Conservation (phyloP, 2,329 filamentous ascomycete genomes). For the Fusarium palustre region DNA sequence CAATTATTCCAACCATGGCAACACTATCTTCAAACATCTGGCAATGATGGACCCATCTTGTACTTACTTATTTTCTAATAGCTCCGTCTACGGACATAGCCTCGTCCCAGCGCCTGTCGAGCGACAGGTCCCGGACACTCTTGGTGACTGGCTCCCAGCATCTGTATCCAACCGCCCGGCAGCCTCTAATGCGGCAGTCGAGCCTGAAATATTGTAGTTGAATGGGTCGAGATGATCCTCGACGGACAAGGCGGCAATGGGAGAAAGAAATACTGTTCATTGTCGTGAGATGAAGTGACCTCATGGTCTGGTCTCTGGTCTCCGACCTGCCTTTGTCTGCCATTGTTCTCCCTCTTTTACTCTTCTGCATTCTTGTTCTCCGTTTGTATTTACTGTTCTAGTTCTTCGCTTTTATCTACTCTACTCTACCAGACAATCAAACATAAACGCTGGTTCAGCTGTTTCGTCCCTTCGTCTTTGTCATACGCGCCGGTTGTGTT, state of each 20-base stretch:
- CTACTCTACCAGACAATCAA: conserved; percentile 25
- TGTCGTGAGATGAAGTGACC: conserved; percentile 22
- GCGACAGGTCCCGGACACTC: conserved; percentile 27
- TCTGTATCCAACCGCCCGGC: conserved; percentile 27
- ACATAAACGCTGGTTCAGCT: conserved; percentile 34
- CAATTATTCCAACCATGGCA: conserved; percentile 23
- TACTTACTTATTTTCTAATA: conserved; percentile 6
- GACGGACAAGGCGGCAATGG: conserved; percentile 21
- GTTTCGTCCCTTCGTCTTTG: conserved; percentile 14
- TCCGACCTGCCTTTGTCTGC: conserved; percentile 16
- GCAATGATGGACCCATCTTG: conserved; percentile 6
- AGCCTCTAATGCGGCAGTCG: conserved; percentile 24
- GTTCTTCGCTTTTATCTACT: conserved; percentile 9
- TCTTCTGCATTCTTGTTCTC: conserved; percentile 9
- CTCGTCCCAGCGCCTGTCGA: conserved; percentile 27
- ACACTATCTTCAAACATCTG: conserved; percentile 30
- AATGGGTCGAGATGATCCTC: conserved; percentile 34
- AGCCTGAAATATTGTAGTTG: conserved; percentile 22
- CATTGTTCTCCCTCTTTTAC: conserved; percentile 13
- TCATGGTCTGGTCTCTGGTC: conserved; percentile 16
- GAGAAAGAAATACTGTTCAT: not conserved
- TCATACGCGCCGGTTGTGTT: conserved; percentile 39
- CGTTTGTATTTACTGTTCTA: conserved; percentile 22
- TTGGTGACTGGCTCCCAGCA: conserved; percentile 37
- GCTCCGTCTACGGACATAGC: conserved; percentile 4